Evolutionary conservation across 352 stramenopile species (phyloP), one percentile per base, ranked within the genome.

Genomic region (Aphanomyces astaci): DNA sequence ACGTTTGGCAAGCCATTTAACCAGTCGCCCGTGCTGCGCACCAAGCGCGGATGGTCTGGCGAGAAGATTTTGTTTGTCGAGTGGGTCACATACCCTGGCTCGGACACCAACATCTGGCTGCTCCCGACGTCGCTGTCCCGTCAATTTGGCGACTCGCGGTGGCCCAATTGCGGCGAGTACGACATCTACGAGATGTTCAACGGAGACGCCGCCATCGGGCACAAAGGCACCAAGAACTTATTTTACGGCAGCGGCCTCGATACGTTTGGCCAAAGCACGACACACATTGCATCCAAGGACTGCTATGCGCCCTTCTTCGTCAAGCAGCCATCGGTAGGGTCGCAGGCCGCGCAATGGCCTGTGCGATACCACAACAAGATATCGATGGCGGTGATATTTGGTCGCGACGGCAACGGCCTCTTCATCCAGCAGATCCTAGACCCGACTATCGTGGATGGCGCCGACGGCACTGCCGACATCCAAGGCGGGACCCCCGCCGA

Each of bases 71-170:
- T 89, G 69, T 77, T 77, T 69, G 76, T 92, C 28, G 77, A 89
- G 72, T 92, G 83, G 83, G 75, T 84, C 59, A 78, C 80, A 22
- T 78, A 80, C 46, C 73, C 71, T 32, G 72, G 78, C 52, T 89
- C 78, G 28, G 81, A 92, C 71, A 89, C 81, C 40, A 92, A 92
- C 79, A 89, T 92, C 67, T 92, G 83, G 83, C 86, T 89, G 77
- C 78, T 92, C 36, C 89, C 89, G 72, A 92, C 80, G 4, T 87
- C 86, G 72, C 63, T 92, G n/a, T 5, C 77, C 63, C 66, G 72
- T 59, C 83, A 92, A 67, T 92, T 92, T 60, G 76, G 32, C 24
- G 72, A 63, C 56, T 84, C 86, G 46, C 79, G 79, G 62, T 92
- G 81, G 83, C 81, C 83, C 13, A 86, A 88, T 72, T 89, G 76